Evolutionary conservation across 1,284 basidiomycete species (phyloP).

Genomic region (Marasmius sp.): DNA sequence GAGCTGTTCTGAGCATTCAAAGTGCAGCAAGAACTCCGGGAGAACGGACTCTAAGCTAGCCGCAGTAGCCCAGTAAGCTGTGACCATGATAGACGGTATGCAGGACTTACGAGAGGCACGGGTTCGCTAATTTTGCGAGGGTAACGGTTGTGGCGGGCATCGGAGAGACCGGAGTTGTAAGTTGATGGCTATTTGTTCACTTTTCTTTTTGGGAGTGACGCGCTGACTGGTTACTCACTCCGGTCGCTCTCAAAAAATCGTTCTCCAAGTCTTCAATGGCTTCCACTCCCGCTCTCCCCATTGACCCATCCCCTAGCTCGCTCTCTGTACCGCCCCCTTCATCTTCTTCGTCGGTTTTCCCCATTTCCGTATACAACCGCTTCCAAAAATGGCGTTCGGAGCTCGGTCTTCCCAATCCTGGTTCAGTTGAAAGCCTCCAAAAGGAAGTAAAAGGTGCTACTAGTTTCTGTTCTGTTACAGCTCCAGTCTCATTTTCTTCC

Average conservation of each 20-base stretch:
- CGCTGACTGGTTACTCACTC: constrained; percentile 1
- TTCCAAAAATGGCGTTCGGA: constrained; percentile 80
- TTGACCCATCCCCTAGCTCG: constrained; percentile 27
- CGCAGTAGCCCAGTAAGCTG: too few relatives aligned
- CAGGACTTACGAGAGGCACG: neutral
- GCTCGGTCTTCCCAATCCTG: constrained; percentile 84
- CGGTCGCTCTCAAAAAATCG: neutral
- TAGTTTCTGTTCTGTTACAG: neutral
- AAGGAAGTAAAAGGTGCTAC: constrained; percentile 85
- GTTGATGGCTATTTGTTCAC: neutral
- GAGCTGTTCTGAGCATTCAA: too few relatives aligned
- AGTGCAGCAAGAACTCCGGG: too few relatives aligned
- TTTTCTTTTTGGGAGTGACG: neutral
- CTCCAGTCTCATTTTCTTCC: constrained; percentile 15
- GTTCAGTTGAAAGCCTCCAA: constrained; percentile 86
- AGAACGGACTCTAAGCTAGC: too few relatives aligned
- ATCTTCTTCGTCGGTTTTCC: constrained; percentile 13
- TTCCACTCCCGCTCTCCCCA: constrained; percentile 29
- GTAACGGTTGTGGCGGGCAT: neutral
- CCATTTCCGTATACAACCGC: constrained; percentile 56
- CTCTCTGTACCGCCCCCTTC: constrained; percentile 16
- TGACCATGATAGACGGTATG: too few relatives aligned
- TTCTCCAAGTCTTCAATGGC: constrained; percentile 24
- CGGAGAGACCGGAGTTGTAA: neutral
- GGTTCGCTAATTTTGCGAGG: neutral